Evolutionary conservation across 352 stramenopile genomes (phyloP), one percentile per base, ranked within the genome.

Genomic region (Phytophthora vignae): DNA sequence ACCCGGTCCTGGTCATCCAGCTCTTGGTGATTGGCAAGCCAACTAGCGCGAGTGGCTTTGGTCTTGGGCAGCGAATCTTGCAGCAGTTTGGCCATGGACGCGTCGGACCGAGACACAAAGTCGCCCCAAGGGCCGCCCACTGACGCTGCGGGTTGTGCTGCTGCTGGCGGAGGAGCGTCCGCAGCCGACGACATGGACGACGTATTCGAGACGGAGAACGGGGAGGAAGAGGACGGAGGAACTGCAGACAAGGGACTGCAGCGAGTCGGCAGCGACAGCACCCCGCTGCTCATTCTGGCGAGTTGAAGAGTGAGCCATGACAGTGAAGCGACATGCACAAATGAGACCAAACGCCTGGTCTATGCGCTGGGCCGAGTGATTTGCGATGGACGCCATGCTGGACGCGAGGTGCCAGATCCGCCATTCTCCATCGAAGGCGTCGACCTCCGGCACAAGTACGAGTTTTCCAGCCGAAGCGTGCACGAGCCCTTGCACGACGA

Each of bases 21-120:
- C 4, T 82, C 71, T 21, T 79, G 67, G 49, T 82, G 75, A 52
- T 44, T 71, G 25, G 63, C 38, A 19, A 79, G 40, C 75, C 75
- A 82, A 29, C 22, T 79, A 29, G 64, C 60, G 12, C 75, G 67
- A 17, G 67, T 74, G 27, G 71, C 72, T 64, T 67, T 64, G 33
- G 75, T 82, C 64, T 78, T 78, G 38, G 75, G 71, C 19, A 82
- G 67, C 44, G 71, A 72, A 36, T 74, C 69, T n/a, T 74, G 67
- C 63, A 79, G 67, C 27, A 82, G 33, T 62, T 79, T 79, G 59
- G 67, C 70, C 71, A 82, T 81, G 38, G 70, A 78, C n/a, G 71
- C 70, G 62, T 81, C 73, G 12, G 74, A 73, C 2, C 71, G 64
- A 42, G 74, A 81, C 19, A 81, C 52, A 27, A 81, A 81, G 46